Evolutionary conservation across 352 stramenopile genomes (phyloP).

Genomic region (Peronosclerospora sorghi): DNA sequence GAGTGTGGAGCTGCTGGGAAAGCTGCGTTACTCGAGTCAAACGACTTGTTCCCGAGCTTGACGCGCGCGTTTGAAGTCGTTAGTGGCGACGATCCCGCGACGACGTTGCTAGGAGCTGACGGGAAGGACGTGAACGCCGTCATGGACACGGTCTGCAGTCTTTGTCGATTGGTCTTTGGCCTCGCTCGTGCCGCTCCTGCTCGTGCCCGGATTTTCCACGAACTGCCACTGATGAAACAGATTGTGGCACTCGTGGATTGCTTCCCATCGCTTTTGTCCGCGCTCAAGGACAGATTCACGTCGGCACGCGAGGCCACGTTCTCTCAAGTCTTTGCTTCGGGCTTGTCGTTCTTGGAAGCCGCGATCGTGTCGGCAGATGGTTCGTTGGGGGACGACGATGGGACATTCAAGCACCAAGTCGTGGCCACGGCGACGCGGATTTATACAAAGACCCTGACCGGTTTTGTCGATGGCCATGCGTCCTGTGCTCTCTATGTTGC

Average conservation of each 20-base stretch:
- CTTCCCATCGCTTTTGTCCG: conserved; percentile 33
- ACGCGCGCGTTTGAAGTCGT: conserved; percentile 20
- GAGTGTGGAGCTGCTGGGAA: conserved; percentile 34
- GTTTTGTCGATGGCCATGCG: conserved; percentile 31
- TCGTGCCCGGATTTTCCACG: conserved; percentile 40
- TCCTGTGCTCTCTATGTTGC: conserved; percentile 27
- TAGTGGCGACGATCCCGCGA: conserved; percentile 12
- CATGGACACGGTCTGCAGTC: conserved; percentile 36
- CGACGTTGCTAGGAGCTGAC: conserved; percentile 7
- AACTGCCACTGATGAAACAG: conserved; percentile 12
- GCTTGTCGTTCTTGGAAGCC: conserved; percentile 43
- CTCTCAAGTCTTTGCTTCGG: conserved; percentile 22
- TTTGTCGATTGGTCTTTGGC: conserved; percentile 43
- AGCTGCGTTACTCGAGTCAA: conserved; percentile 35
- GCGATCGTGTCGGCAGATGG: conserved; percentile 25
- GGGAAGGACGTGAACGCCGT: conserved; percentile 19
- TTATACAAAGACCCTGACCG: conserved; percentile 23
- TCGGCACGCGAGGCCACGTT: conserved; percentile 24
- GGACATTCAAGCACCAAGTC: conserved; percentile 10
- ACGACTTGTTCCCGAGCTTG: conserved; percentile 35
- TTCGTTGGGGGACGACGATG: conserved; percentile 4
- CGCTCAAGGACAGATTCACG: conserved; percentile 3
- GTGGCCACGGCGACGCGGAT: conserved; percentile 19
- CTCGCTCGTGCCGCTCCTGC: conserved; percentile 24
- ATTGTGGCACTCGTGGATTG: conserved; percentile 31